Evolutionary conservation across 208 protist species (phyloP).

Genomic region (Leptomonas pyrrhocoris): DNA sequence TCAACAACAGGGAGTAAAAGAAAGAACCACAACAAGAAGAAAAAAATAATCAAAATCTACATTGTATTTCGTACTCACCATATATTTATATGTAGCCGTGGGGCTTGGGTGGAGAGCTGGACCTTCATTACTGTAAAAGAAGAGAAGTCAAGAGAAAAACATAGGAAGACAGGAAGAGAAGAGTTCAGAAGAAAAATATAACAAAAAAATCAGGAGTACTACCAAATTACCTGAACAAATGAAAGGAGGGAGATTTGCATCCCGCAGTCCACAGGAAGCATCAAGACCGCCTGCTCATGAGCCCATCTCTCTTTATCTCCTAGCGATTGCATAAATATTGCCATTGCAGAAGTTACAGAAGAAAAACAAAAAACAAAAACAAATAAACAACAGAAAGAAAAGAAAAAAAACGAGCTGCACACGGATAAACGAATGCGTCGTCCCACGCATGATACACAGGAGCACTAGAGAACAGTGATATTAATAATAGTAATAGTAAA

Average conservation of each 20-base stretch:
- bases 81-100: no score
- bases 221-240: background rate
- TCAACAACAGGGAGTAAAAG: no score
- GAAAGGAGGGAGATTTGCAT: background rate
- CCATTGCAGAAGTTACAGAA: no score
- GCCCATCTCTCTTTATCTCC: no score
- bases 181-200: conserved; percentile 12
- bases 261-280: conserved; percentile 5
- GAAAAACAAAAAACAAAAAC: conserved; percentile 14
- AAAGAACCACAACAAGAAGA: no score
- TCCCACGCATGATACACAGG: background rate
- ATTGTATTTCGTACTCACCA: no score
- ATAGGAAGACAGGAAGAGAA: background rate
- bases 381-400: conserved; percentile 21
- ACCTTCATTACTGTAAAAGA: conserved; percentile 3
- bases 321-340: no score
- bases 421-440: conserved; percentile 1
- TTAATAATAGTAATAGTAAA: no score
- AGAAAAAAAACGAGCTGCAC: conserved; percentile 14
- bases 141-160: conserved; percentile 5
- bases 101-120: no score
- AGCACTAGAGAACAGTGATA: background rate
- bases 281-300: no score
- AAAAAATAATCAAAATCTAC: no score
- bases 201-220: background rate